phyloP scores from a whole-genome alignment of 2,329 filamentous ascomycete genomes.

The Periconia digitata region DNA sequence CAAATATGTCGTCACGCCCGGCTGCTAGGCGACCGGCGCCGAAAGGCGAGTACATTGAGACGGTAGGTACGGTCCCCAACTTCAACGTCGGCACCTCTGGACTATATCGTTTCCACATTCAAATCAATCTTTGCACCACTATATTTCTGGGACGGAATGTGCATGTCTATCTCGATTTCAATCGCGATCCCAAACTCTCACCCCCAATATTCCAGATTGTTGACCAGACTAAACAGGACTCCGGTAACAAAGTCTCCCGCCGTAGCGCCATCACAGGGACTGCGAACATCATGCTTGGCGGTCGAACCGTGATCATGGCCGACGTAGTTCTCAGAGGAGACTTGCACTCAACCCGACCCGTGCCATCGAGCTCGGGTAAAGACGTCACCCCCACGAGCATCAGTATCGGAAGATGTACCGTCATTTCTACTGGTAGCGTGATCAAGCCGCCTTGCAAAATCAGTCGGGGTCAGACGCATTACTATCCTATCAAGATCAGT shows the following conservation, averaged over 20 bases:
- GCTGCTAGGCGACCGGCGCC: slow-evolving; percentile 58
- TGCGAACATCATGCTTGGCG: slow-evolving; percentile 95
- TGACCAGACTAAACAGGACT: slow-evolving; percentile 67
- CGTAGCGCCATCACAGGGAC: slow-evolving; percentile 90
- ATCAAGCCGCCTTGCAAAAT: slow-evolving; percentile 82
- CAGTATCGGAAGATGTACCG: slow-evolving; percentile 87
- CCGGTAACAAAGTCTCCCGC: slow-evolving; percentile 96
- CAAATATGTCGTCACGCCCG: slow-evolving; percentile 40
- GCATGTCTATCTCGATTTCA: too few relatives aligned
- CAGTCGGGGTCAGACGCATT: slow-evolving; percentile 73
- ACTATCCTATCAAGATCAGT: slow-evolving; percentile 88
- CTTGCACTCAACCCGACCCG: slow-evolving; percentile 55
- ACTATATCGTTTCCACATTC: too few relatives aligned
- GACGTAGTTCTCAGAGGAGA: slow-evolving; percentile 94
- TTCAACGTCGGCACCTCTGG: too few relatives aligned
- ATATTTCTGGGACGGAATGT: too few relatives aligned
- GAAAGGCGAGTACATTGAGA: slow-evolving; percentile 96
- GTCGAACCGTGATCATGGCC: slow-evolving; percentile 90
- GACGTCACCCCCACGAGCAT: slow-evolving; percentile 60
- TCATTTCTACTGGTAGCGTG: slow-evolving; percentile 76
- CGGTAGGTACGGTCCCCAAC: slow-evolving; percentile 59
- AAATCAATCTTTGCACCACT: too few relatives aligned
- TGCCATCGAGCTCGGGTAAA: slow-evolving; percentile 32
- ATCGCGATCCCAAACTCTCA: too few relatives aligned
- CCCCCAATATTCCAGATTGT: too few relatives aligned